Evolutionary conservation across 345 rosid species (phyloP).

Genomic region (Lenwebbia sp.): DNA sequence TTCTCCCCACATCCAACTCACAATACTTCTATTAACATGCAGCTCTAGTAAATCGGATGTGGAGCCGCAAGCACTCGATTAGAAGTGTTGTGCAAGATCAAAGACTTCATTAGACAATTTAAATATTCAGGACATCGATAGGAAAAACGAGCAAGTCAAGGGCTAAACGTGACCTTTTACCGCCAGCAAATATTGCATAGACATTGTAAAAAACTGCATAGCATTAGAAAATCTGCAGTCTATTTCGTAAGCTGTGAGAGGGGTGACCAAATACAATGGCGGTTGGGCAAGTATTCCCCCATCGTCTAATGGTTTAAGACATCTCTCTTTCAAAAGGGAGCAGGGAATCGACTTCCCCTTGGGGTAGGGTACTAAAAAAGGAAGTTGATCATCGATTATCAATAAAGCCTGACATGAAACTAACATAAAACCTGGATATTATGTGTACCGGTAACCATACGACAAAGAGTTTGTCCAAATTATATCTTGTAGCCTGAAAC

Average conservation of each 20-base stretch:
- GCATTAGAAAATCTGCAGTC: not conserved
- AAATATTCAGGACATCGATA: not conserved
- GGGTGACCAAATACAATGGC: not conserved
- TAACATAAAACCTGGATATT: not conserved
- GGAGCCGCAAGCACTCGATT: not conserved
- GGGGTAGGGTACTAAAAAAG: not conserved
- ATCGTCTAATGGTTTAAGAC: not conserved
- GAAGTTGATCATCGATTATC: not conserved
- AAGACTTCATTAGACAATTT: not conserved
- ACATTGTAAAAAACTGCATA: not conserved
- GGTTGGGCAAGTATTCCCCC: not conserved
- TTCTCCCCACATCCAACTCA: not conserved
- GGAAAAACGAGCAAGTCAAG: not conserved
- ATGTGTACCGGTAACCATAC: not conserved
- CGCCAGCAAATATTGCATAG: not conserved
- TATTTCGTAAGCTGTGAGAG: not conserved
- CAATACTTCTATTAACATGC: not conserved
- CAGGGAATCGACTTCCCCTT: not conserved
- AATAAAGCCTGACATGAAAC: not conserved
- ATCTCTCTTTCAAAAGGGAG: not conserved
- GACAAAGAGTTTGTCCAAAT: not conserved
- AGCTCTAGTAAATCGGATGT: not conserved
- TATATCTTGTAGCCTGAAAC: not conserved
- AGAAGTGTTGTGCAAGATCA: not conserved
- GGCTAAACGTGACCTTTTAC: not conserved